Evolutionary conservation across 2,329 filamentous ascomycete genomes (phyloP), one percentile per base, ranked within the genome.

Genomic region (Dothistroma pini): DNA sequence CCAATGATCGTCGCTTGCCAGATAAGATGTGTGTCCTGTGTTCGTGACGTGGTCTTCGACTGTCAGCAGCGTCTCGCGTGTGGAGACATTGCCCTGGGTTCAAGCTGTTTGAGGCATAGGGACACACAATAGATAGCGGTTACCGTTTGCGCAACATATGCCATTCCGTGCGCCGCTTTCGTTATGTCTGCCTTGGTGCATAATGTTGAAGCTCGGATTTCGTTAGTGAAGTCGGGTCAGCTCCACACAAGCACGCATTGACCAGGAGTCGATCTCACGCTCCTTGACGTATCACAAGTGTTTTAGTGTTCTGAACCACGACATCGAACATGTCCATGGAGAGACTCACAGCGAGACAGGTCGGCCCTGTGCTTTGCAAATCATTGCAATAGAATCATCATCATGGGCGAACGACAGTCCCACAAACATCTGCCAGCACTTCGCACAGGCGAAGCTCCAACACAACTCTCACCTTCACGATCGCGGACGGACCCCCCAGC

Each of bases 401-500:
- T 25, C 16, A 53, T 53, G 50, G 31, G 25, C 50, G 51, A 53
- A 21, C 51, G 51, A 35, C 51, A 53, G 31, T 35, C 51, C 5
- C 60, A 54, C 41, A 63, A 64, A 51, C 53, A 62, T 49, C 62
- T 67, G n/a, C 65, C 63, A n/a, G 56, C 57, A 25, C 35, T 67
- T 50, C 62, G 63, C 2, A 64, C 65, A 11, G 48, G 48, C 32
- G 54, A 58, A 9, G 51, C 38, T 19, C 53, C 58, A 11, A 38
- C 58, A 32, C 56, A 61, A n/a, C 16, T 63, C 22, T 63, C 62
- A 14, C 63, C 65, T n/a, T 52, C 63, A 19, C 61, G 65, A 49
- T 64, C 63, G 31, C 63, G 60, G 55, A 66, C 65, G 7, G 65
- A 67, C 48, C 58, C 63, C 38, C 60, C 58, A 59, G 58, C 54